Conservation (phyloP, 208 protist genomes). For the Wallacemonas sp. region DNA sequence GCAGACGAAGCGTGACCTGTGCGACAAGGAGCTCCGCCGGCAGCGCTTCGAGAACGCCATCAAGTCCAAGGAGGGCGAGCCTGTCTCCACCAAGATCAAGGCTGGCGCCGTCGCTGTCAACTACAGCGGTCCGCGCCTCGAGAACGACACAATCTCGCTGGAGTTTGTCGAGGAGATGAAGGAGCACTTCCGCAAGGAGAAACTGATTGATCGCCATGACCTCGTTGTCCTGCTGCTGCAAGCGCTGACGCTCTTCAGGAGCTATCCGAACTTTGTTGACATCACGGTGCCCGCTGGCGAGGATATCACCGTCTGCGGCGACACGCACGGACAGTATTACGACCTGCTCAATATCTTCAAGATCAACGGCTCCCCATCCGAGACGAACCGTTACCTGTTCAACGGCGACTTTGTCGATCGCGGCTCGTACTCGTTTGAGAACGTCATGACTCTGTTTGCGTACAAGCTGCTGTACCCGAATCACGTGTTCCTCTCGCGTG, state of each 20-base stretch:
- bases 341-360: constrained; percentile 98
- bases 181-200: constrained; percentile 76
- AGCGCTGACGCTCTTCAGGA: constrained; percentile 74
- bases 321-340: constrained; percentile 99
- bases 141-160: constrained; percentile 62
- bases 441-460: constrained; percentile 95
- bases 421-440: constrained; percentile 97
- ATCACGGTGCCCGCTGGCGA: constrained; percentile 85
- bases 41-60: constrained; percentile 96
- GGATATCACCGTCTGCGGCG: constrained; percentile 97
- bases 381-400: constrained; percentile 95
- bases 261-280: constrained; percentile 83
- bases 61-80: constrained; percentile 72
- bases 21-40: constrained; percentile 92
- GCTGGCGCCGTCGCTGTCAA: constrained; percentile 55
- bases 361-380: constrained; percentile 82
- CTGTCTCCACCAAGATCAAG: constrained; percentile 76
- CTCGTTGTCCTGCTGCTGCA: constrained; percentile 88
- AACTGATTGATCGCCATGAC: constrained; percentile 83
- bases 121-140: constrained; percentile 81
- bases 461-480: constrained; percentile 97
- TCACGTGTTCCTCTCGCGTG: constrained; percentile 94
- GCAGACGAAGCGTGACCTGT: constrained; percentile 89
- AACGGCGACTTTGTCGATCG: constrained; percentile 97
- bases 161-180: constrained; percentile 85